A percentile compares a stretch with the other conserved stretches of the same genome.
Evolutionary conservation across 306 rosid species (phyloP).

Genomic region (Cucumis melo): DNA sequence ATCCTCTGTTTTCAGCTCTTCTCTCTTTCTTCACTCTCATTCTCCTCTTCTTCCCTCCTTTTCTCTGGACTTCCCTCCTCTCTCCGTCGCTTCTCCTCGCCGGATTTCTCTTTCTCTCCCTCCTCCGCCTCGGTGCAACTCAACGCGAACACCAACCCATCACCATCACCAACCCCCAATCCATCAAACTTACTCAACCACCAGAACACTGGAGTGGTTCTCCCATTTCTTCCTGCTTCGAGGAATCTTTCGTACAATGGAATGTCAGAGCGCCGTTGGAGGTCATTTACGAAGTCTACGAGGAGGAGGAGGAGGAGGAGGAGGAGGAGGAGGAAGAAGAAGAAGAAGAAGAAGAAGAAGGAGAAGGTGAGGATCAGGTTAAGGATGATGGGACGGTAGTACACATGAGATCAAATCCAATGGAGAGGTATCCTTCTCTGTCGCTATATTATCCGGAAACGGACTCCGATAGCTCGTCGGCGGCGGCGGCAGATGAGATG

Average conservation of each 20-base stretch:
- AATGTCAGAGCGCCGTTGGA: slow-evolving; percentile 75
- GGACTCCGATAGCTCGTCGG: slow-evolving; percentile 67
- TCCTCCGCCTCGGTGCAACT: slow-evolving; percentile 62
- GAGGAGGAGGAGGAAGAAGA: slow-evolving; percentile 25
- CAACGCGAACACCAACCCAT: slow-evolving; percentile 13
- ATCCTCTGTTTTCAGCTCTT: slow-evolving; percentile 56
- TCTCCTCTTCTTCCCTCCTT: slow-evolving; percentile 42
- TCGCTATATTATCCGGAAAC: slow-evolving; percentile 70
- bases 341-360: slow-evolving; percentile 13
- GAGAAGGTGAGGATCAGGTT: slow-evolving; percentile 40
- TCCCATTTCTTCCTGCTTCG: slow-evolving; percentile 16
- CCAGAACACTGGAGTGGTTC: too few relatives aligned
- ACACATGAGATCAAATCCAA: neutral
- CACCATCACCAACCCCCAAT: too few relatives aligned
- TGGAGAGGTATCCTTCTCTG: slow-evolving; percentile 33
- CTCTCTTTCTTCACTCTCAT: slow-evolving; percentile 40
- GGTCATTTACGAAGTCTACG: slow-evolving; percentile 65
- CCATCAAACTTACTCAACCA: too few relatives aligned
- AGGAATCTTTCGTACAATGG: slow-evolving; percentile 58
- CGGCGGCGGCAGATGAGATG: slow-evolving; percentile 34
- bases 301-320: slow-evolving; percentile 29
- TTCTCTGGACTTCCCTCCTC: slow-evolving; percentile 27
- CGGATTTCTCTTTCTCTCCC: slow-evolving; percentile 24
- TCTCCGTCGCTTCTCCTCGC: slow-evolving; percentile 50
- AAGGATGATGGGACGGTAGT: slow-evolving; percentile 8